Evolutionary conservation across 495 filamentous ascomycete species (phyloP), one percentile per base, ranked within the genome.

Genomic region (Tuber borchii): DNA sequence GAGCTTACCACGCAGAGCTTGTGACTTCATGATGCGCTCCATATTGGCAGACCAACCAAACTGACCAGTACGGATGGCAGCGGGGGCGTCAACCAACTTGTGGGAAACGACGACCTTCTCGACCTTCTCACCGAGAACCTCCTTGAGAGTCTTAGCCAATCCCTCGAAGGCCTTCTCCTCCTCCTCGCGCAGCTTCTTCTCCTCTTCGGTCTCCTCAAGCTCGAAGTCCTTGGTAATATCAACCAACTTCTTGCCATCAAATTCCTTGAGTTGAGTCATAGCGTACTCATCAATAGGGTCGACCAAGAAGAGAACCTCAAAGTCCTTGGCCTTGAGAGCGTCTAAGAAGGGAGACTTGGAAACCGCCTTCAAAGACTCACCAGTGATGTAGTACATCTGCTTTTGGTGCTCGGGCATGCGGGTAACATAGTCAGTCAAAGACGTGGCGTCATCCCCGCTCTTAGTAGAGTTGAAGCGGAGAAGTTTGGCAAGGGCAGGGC

Each of bases 11-110:
- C 95, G 96, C 81, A 99, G 93, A 85, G 95, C 95, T 89, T 99
- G 95, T 45, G 95, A 96, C 91, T 99, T 99, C 95, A 99, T 99
- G 90, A 99, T 99, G 88, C 95, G 96, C 91, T 99, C 95, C 95
- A 99, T 99, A 90, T 99, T 99, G 84, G 95, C 95, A 65, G 94
- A 97, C 95, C 95, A 99, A 87, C 95, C 95, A 86, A 99, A 99
- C 88, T 99, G 95, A 83, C 96, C 95, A 81, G 95, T 99, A 86
- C 95, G 95, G 88, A 99, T 98, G 85, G 95, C 95, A 86, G 96
- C 98, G 84, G 95, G 95, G 77, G 96, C 87, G 83, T 93, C 94
- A 82, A 93, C 88, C 73, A 99, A 91, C 91, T 98, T 98, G 93
- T 97, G 93, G 81, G 91, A 93, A 84, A 99, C 95, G 79, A 99